Evolutionary conservation across 2,329 filamentous ascomycete species (phyloP).

Genomic region (Sporothrix euskadiensis): DNA sequence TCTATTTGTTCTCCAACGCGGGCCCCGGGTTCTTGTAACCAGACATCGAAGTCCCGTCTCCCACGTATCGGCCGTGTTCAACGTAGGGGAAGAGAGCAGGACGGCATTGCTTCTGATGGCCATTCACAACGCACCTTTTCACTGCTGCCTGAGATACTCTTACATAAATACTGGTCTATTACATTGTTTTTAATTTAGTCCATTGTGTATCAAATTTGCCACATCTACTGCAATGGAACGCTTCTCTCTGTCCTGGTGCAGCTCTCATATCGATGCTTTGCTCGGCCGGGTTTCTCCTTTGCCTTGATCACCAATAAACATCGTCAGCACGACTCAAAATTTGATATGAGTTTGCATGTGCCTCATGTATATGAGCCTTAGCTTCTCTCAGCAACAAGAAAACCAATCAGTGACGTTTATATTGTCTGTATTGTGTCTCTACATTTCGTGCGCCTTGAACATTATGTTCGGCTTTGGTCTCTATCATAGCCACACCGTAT

Average conservation of each 20-base stretch:
- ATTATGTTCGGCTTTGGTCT: neutral
- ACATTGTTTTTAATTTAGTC: neutral
- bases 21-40: no score
- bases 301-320: neutral
- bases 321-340: neutral
- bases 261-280: neutral
- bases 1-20: no score
- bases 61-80: no score
- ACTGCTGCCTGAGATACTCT: neutral
- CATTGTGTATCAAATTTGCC: neutral
- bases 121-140: neutral
- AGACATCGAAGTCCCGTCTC: no score
- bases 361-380: neutral
- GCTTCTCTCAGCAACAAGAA: no score
- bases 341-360: neutral
- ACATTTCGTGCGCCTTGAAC: neutral
- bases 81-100: no score
- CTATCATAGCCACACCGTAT: conserved; percentile 18
- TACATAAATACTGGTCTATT: neutral
- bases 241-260: neutral
- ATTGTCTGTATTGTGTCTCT: neutral
- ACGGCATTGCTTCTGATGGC: neutral
- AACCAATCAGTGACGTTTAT: neutral
- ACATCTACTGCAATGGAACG: neutral
- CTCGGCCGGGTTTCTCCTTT: neutral